Base-by-base conservation (phyloP, 2,329 filamentous ascomycete species). In the Orbilia javanica region DNA sequence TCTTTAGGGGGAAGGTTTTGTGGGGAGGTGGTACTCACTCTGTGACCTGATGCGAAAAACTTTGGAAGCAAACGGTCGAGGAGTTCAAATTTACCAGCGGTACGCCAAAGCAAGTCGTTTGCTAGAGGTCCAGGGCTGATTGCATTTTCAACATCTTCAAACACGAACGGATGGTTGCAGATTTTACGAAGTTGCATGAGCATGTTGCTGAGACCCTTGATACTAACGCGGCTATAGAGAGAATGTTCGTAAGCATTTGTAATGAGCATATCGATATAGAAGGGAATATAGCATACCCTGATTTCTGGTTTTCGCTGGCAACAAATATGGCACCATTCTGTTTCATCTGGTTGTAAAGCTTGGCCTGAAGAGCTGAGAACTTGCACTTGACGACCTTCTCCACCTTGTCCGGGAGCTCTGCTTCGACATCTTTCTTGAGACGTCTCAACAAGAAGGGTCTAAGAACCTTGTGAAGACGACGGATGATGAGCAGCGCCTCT, bases 331-430 rank as follows among this genome's bases (percentile, higher is more conserved):
- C 95, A 86, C 98, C 97, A 86, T 97, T 93, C 0, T 92, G 97
- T 77, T 97, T 92, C 87, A 99, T 94, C 84, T 99, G 96, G 86
- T 97, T 97, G 88, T 99, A 97, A 46, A 99, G 88, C 83, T 94
- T 96, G 75, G 93, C 89, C 84, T 99, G 96, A 79, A 99, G 87
- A 0, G 96, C 91, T 62, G 96, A 99, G 85, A 98, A 97, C 84
- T 95, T 96, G 88, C 95, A 98, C 87, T 99, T 98, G 89, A 99
- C 94, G 84, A 99, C 95, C 85, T 96, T 96, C 84, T 99, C 96
- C 36, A 96, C 96, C 89, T 99, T 99, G 88, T 99, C 95, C 0
- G 96, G 96, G 79, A 99, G 87, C 84, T 99, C 96, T 86, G 98
- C 97, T 85, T 99, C 96, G 84, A 99, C 96, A 86, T 99, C 96